Conservation (phyloP, 176 grass and related monocot genomes). For the Musa troglodytarum region DNA sequence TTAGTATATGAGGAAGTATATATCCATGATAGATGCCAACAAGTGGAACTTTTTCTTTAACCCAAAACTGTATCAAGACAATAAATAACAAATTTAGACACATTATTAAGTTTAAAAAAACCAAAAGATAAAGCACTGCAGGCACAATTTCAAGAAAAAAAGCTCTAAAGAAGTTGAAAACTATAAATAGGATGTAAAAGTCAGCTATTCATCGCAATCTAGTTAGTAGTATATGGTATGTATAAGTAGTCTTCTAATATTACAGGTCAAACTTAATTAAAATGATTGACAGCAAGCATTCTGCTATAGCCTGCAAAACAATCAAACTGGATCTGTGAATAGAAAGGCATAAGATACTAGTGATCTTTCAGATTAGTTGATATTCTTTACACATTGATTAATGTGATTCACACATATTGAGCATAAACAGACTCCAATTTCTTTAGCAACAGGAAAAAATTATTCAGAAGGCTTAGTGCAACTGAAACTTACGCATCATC, state of each 20-base stretch:
- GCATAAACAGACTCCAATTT: not conserved
- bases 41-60: not conserved
- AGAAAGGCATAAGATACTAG: no score
- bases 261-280: not conserved
- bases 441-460: not conserved
- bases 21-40: not conserved
- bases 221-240: not conserved
- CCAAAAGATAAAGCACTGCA: no score
- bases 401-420: not conserved
- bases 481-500: conserved; percentile 66
- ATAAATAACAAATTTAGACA: not conserved
- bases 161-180: not conserved
- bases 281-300: not conserved
- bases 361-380: not conserved
- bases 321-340: no score
- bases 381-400: not conserved
- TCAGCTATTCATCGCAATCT: not conserved
- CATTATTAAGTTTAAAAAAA: no score
- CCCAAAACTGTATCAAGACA: not conserved
- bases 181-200: not conserved
- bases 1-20: not conserved
- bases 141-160: no score
- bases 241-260: not conserved
- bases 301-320: not conserved
- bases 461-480: not conserved